Conservation (phyloP, 2,329 filamentous ascomycete species). For the Macrophomina pseudophaseolina region DNA sequence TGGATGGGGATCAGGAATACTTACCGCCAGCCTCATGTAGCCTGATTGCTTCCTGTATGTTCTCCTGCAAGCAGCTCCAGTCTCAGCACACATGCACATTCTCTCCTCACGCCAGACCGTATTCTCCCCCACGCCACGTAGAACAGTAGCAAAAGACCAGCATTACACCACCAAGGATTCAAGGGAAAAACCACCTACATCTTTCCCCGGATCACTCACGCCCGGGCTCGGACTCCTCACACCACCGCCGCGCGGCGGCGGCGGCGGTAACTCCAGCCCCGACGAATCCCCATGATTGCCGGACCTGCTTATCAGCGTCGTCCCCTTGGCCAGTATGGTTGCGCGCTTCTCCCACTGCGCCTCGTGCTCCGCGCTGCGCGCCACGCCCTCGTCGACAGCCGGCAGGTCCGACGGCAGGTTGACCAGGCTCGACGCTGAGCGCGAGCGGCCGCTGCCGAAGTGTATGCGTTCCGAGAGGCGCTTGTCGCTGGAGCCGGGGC, state of each 20-base stretch:
- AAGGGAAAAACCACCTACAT: conserved; percentile 37
- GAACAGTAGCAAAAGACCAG: background rate
- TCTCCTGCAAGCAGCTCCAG: conserved; percentile 44
- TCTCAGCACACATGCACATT: conserved; percentile 18
- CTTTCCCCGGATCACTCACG: conserved; percentile 45
- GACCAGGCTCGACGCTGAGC: conserved; percentile 64
- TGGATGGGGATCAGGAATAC: conserved; percentile 27
- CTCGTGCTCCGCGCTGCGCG: conserved; percentile 51
- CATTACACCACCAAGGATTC: background rate
- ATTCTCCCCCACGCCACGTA: background rate
- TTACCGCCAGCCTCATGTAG: conserved; percentile 80
- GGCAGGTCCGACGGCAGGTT: conserved; percentile 82
- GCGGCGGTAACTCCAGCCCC: background rate
- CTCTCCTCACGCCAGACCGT: background rate
- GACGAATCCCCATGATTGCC: background rate
- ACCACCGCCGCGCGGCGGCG: no score
- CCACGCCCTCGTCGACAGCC: conserved; percentile 62
- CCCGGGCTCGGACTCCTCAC: conserved; percentile 40
- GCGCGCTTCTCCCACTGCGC: conserved; percentile 91
- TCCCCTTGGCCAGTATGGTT: conserved; percentile 76
- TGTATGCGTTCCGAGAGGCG: conserved; percentile 74
- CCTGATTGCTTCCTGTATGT: conserved; percentile 94
- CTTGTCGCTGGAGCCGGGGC: conserved; percentile 36
- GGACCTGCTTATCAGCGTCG: conserved; percentile 45
- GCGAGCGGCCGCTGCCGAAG: conserved; percentile 57